Percentiles rank a stretch among this genome's conserved stretches.
These are phyloP conservation scores for Cercospora sp. DNA, from an alignment of 2,329 filamentous ascomycete genomes.

Conservation along the genomic window DNA sequence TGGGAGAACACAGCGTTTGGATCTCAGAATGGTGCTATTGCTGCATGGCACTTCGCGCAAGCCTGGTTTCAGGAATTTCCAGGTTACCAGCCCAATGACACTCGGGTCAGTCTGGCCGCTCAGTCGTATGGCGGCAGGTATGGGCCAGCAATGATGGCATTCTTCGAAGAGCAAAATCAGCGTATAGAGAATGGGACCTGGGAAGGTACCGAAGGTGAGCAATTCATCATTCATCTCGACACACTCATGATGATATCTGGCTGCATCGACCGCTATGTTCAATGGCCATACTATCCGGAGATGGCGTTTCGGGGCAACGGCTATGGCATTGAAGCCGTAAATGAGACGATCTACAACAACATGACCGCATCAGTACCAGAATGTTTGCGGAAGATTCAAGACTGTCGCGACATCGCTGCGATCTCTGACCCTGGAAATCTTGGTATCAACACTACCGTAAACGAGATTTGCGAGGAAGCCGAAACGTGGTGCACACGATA, in stretches of 20 bases:
- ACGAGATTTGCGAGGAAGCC: constrained; percentile 45
- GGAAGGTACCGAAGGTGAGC: constrained; percentile 37
- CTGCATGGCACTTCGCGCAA: constrained; percentile 61
- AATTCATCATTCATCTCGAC: constrained; percentile 48
- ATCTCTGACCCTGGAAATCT: constrained; percentile 53
- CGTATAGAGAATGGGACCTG: constrained; percentile 48
- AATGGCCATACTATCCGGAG: constrained; percentile 49
- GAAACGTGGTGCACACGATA: constrained; percentile 42
- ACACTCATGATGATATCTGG: constrained; percentile 55
- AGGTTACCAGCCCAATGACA: constrained; percentile 59
- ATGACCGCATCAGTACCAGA: constrained; percentile 48
- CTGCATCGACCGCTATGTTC: constrained; percentile 54
- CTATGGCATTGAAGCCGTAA: constrained; percentile 55
- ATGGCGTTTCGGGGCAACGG: constrained; percentile 58
- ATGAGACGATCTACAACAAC: constrained; percentile 49
- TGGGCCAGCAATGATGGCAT: constrained; percentile 58
- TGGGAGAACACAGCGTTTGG: constrained; percentile 49
- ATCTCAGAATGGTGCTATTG: constrained; percentile 55
- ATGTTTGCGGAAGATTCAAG: constrained; percentile 55
- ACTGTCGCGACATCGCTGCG: constrained; percentile 52
- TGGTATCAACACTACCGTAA: constrained; percentile 42
- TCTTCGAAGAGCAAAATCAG: constrained; percentile 59
- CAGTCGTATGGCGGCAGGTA: constrained; percentile 55
- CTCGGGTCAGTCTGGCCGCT: constrained; percentile 57
- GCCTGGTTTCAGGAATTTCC: constrained; percentile 65